These are phyloP conservation scores for Aurifilum marmelostoma DNA, from an alignment of 2,329 filamentous ascomycete species.

Conservation along the genomic window DNA sequence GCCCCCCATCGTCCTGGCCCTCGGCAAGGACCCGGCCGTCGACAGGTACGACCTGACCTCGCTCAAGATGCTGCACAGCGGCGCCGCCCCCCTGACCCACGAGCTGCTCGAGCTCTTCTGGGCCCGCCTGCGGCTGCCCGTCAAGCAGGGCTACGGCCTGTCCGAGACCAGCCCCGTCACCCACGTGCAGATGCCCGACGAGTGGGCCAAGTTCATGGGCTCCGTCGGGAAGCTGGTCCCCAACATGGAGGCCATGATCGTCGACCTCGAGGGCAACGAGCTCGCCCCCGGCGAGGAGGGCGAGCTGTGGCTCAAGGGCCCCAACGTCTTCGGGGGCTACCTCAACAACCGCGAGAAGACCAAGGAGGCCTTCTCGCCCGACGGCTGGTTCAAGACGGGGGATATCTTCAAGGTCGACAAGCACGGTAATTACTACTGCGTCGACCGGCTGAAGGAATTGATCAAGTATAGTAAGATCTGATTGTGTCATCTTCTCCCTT, in stretches of 20 bases:
- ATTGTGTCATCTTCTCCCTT: too few relatives aligned
- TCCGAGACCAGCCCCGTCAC: conserved; percentile 84
- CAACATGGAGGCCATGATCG: conserved; percentile 81
- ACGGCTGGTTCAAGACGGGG: conserved; percentile 90
- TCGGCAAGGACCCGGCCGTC: conserved; percentile 79
- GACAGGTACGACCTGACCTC: conserved; percentile 79
- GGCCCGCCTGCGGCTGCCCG: conserved; percentile 71
- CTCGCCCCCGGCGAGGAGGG: conserved; percentile 64
- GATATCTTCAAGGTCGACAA: conserved; percentile 81
- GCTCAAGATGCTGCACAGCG: conserved; percentile 83
- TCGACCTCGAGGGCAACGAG: conserved; percentile 62
- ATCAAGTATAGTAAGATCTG: conserved; percentile 59
- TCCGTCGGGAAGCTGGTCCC: conserved; percentile 78
- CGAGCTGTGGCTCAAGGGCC: conserved; percentile 78
- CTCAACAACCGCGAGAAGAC: conserved; percentile 74
- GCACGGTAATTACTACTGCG: conserved; percentile 85
- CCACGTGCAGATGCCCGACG: conserved; percentile 71
- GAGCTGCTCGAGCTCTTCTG: conserved; percentile 81
- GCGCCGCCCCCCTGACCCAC: conserved; percentile 79
- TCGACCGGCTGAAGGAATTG: conserved; percentile 77
- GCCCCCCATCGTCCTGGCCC: conserved; percentile 78
- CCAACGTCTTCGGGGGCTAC: conserved; percentile 81
- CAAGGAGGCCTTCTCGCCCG: conserved; percentile 68
- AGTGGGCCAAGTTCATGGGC: conserved; percentile 77
- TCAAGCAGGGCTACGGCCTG: conserved; percentile 93